Evolutionary conservation across 805 yeast genomes (phyloP).

Genomic region (Limtongia smithiae): DNA sequence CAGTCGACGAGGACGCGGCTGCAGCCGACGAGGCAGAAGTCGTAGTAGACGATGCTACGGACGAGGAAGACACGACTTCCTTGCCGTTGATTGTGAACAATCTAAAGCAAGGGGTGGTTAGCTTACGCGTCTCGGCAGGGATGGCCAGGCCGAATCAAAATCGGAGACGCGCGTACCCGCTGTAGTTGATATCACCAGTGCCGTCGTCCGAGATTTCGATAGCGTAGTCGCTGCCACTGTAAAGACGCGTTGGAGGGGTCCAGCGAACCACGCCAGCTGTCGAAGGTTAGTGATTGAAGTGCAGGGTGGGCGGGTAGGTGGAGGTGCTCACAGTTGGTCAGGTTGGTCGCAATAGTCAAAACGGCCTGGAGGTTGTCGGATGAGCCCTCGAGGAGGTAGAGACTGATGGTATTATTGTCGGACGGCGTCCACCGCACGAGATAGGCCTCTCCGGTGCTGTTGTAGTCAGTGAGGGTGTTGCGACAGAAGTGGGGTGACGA

Average conservation of each 20-base stretch:
- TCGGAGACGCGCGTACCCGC: slow-evolving; percentile 32
- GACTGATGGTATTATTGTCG: slow-evolving; percentile 34
- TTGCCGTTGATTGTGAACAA: slow-evolving; percentile 15
- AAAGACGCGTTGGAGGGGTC: slow-evolving; percentile 36
- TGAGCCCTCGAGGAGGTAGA: slow-evolving; percentile 37
- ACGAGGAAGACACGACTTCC: background rate
- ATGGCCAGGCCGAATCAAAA: background rate
- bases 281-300: background rate
- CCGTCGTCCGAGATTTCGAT: slow-evolving; percentile 36
- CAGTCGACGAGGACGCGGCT: background rate
- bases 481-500: background rate
- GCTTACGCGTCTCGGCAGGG: too few relatives aligned
- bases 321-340: slow-evolving; percentile 33
- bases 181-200: slow-evolving; percentile 38
- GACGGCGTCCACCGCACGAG: slow-evolving; percentile 25
- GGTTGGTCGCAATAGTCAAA: slow-evolving; percentile 36
- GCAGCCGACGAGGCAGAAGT: background rate
- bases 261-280: slow-evolving; percentile 39
- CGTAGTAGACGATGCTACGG: background rate
- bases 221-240: slow-evolving; percentile 37
- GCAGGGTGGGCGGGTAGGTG: too few relatives aligned
- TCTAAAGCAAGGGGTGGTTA: background rate
- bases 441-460: slow-evolving; percentile 25
- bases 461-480: background rate
- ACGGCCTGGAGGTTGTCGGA: slow-evolving; percentile 36